Evolutionary conservation across 2,329 filamentous ascomycete genomes (phyloP), one percentile per base, ranked within the genome.

Genomic region (Trichoderma simmonsii): DNA sequence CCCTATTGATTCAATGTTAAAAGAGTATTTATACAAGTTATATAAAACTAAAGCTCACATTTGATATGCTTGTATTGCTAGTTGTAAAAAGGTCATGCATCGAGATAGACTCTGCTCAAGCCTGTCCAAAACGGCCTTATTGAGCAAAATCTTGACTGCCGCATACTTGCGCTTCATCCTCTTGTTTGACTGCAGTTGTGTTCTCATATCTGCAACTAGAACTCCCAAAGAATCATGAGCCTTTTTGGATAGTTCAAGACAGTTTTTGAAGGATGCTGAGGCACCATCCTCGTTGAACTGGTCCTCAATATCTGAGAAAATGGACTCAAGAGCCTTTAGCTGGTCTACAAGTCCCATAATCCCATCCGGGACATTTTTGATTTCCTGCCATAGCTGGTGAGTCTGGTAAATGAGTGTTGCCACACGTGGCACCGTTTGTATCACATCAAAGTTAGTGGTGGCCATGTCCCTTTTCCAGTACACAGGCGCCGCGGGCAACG

Each of bases 381-480:
- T 48, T 32, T 79, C 70, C 1, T 78, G 72, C 75, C 77, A 79
- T 64, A 79, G 12, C 28, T 71, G 36, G 8, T 75, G 75, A 21
- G 73, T 66, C 24, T 76, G 76, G 57, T 76, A 24, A 1, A 76
- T 73, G 34, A 73, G 73, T 43, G 74, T 76, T 6, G 68, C 75
- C 32, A 79, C 75, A 6, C 74, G 70, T 3, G 72, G 28, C 24
- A 77, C 66, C 3, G 77, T 54, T 51, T 79, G 74, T 32, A 77
- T 69, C 26, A 80, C 74, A 36, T 78, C 78, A 24, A 79, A 65
- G 24, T 74, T 66, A 39, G 74, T 74, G 18, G 76, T 74, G 8
- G 75, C 73, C n/a, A 64, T 73, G 36, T 74, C 67, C 56, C 36
- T 30, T 24, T 9, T 21, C 6, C 6, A 28, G 28, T 34, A 43